Base-by-base conservation (phyloP, 2,329 filamentous ascomycete species). In the Ilyonectria sp. region DNA sequence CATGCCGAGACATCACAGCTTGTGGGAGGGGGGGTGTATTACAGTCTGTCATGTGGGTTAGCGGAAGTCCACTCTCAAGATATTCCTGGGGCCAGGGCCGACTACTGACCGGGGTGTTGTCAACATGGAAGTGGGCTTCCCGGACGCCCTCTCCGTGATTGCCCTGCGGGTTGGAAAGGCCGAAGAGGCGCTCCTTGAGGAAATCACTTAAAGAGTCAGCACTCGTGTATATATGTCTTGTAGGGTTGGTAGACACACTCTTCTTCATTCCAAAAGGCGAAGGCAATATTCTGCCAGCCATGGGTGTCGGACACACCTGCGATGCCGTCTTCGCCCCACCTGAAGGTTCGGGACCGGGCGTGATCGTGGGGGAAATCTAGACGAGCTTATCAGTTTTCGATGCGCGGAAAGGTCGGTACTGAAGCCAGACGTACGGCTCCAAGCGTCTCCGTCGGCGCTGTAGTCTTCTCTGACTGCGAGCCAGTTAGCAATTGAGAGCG, bases 111-210 rank as follows among this genome's bases (percentile, higher is more conserved):
- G 95, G 95, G 31, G 94, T 97, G 80, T 98, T 98, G 82, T 98
- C 95, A 65, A 98, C 83, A 81, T 98, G 95, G 78, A 98, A 98
- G 82, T 98, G 94, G 62, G 93, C 94, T 83, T 98, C 95, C 82
- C 98, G 98, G 85, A 98, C 88, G 79, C 94, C 97, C 84, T 98
- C 96, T 71, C 96, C 96, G 83, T 98, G 96, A 78, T 98, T 98
- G 73, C 95, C 95, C 82, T 98, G 94, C 3, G 95, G 95, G 79
- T 98, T 98, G 57, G 95, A 97, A 61, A 98, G 86, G 62, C 95
- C 95, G 78, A 98, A 98, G 5, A 98, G 89, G 70, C 96, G 91
- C 82, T 98, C 96, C 82, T 98, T 98, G 75, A 98, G 86, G 79
- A 95, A 97, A 63, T 94, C 92, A 80, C 94, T 97, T 74, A 21